These are phyloP conservation scores for Scheffersomyces amazonensis DNA, from an alignment of 805 yeast species.

Conservation along the genomic window DNA sequence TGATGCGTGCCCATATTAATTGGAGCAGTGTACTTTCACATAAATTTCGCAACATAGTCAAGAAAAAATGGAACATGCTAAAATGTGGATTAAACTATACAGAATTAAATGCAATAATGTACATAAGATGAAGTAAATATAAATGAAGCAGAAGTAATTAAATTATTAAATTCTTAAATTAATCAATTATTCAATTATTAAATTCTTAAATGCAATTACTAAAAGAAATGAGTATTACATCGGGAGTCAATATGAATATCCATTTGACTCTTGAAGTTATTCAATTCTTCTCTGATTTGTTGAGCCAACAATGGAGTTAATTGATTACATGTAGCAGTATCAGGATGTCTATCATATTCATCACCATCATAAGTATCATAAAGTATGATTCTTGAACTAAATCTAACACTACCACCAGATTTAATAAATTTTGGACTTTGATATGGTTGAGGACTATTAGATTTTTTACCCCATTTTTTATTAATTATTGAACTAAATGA, in stretches of 20 bases:
- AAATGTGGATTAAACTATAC: too few relatives aligned
- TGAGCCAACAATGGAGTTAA: constrained; percentile 85
- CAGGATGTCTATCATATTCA: constrained; percentile 93
- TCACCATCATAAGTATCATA: constrained; percentile 80
- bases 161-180: too few relatives aligned
- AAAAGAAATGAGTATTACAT: constrained; percentile 83
- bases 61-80: too few relatives aligned
- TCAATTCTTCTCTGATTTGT: constrained; percentile 80
- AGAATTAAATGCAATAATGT: too few relatives aligned
- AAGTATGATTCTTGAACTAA: constrained; percentile 78
- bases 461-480: constrained; percentile 22
- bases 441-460: constrained; percentile 3
- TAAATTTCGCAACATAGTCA: too few relatives aligned
- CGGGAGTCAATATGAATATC: constrained; percentile 74
- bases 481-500: constrained; percentile 30
- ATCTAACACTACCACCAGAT: constrained; percentile 42
- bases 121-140: too few relatives aligned
- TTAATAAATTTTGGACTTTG: not conserved
- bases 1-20: too few relatives aligned
- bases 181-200: too few relatives aligned
- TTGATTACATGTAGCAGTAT: constrained; percentile 87
- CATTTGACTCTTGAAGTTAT: constrained; percentile 77
- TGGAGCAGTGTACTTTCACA: too few relatives aligned
- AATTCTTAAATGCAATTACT: too few relatives aligned
- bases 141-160: too few relatives aligned